These are phyloP conservation scores for Prunus dulcis DNA, from an alignment of 306 rosid genomes.

Conservation along the genomic window DNA sequence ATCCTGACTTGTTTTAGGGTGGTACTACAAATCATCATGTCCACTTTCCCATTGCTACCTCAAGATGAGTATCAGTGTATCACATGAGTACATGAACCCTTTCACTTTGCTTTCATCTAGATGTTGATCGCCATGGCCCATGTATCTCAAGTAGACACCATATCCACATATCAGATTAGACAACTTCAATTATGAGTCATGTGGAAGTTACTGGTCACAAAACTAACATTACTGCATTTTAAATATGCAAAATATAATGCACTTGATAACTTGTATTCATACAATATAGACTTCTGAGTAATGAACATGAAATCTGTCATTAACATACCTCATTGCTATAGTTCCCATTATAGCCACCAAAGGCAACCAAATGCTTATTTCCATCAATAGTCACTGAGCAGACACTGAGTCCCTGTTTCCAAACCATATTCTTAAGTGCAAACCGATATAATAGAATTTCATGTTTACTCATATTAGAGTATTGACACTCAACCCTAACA, in stretches of 20 bases:
- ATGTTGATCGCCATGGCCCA: too few relatives aligned
- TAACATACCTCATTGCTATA: conserved; percentile 87
- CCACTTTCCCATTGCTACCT: too few relatives aligned
- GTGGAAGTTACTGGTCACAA: neutral
- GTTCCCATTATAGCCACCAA: conserved; percentile 97
- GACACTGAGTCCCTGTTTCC: conserved; percentile 78
- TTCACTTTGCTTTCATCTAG: too few relatives aligned
- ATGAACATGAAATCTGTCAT: neutral
- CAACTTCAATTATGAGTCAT: neutral
- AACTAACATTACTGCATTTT: neutral
- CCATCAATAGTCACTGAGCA: conserved; percentile 66
- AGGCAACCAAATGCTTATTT: conserved; percentile 75
- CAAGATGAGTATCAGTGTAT: too few relatives aligned
- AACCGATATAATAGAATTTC: conserved; percentile 18
- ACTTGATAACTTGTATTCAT: neutral
- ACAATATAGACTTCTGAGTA: neutral
- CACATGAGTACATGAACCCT: too few relatives aligned
- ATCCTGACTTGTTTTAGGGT: too few relatives aligned
- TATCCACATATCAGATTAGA: neutral
- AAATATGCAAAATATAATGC: neutral
- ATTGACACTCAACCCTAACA: neutral
- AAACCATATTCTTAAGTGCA: conserved; percentile 20
- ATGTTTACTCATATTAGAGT: neutral
- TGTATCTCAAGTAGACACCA: neutral
- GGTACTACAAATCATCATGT: too few relatives aligned